A percentile compares a stretch with the other conserved stretches of the same genome.
phyloP scores from a whole-genome alignment of 139 green algal genomes.

The Eudorina sp. region DNA sequence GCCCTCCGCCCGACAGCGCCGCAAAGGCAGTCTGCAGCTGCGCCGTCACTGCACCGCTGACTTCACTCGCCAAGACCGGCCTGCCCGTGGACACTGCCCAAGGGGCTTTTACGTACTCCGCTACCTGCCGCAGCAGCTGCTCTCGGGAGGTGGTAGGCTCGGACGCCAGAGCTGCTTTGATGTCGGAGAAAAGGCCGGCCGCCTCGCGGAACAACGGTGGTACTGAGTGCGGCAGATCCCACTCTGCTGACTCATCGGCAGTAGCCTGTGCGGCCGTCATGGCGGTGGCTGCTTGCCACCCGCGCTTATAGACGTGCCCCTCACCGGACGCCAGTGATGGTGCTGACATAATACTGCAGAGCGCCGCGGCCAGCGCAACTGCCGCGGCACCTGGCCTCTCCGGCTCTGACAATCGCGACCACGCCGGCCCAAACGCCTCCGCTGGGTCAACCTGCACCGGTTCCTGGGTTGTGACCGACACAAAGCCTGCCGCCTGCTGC shows the following conservation, averaged over 20 bases:
- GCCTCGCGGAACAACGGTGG: too few species aligned
- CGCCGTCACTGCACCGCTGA: neutral
- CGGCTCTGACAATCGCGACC: neutral
- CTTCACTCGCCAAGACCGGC: too few species aligned
- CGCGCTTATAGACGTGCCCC: too few species aligned
- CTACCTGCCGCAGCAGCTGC: neutral
- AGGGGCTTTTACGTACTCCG: neutral
- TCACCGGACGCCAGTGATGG: too few species aligned
- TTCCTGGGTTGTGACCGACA: neutral
- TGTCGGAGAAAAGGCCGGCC: too few species aligned
- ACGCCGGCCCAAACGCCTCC: neutral
- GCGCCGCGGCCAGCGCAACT: neutral
- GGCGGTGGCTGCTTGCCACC: too few species aligned
- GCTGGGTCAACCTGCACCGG: neutral
- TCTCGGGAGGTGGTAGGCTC: neutral
- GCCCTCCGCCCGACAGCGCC: neutral
- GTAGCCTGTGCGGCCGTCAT: too few species aligned
- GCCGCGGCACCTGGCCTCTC: neutral
- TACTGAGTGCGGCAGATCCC: too few species aligned
- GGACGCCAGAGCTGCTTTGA: too few species aligned
- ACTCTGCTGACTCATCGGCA: too few species aligned
- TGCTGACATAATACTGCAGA: too few species aligned
- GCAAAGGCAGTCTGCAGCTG: neutral
- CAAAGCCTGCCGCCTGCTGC: neutral
- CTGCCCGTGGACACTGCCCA: too few species aligned